Percentiles rank a stretch among this genome's conserved stretches.
These are phyloP conservation scores for Peziza echinospora DNA, from an alignment of 495 filamentous ascomycete species.

Conservation along the genomic window DNA sequence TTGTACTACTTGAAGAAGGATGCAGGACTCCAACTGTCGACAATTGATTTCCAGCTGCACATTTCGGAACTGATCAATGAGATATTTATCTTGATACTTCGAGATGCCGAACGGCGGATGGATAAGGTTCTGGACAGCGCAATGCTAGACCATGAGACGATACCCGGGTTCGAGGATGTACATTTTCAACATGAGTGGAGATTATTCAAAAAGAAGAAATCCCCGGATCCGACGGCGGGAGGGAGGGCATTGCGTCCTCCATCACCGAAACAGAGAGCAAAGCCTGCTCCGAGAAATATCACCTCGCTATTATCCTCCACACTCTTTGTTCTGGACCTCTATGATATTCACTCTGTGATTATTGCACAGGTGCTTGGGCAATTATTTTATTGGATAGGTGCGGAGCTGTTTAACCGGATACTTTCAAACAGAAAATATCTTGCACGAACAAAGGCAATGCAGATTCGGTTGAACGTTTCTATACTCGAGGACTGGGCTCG, in stretches of 20 bases:
- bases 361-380: constrained; percentile 79
- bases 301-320: constrained; percentile 94
- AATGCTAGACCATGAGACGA: constrained; percentile 96
- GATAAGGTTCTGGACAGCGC: constrained; percentile 84
- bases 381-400: constrained; percentile 87
- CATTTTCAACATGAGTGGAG: constrained; percentile 98
- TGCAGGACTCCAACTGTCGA: constrained; percentile 54
- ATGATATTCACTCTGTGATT: constrained; percentile 96
- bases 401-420: constrained; percentile 93
- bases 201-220: constrained; percentile 78
- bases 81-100: constrained; percentile 95
- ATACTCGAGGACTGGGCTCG: constrained; percentile 89
- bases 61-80: constrained; percentile 92
- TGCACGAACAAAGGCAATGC: constrained; percentile 95
- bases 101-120: constrained; percentile 91
- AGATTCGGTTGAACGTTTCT: constrained; percentile 97
- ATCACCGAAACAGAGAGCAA: constrained; percentile 81
- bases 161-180: constrained; percentile 89
- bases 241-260: constrained; percentile 85
- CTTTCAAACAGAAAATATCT: constrained; percentile 90
- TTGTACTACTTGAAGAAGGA: constrained; percentile 97
- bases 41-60: constrained; percentile 75
- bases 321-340: constrained; percentile 89
- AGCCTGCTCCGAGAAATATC: constrained; percentile 81
- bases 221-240: constrained; percentile 57